phyloP scores from a whole-genome alignment of 768 basidiomycete genomes.

The Rubroboletus satanas region DNA sequence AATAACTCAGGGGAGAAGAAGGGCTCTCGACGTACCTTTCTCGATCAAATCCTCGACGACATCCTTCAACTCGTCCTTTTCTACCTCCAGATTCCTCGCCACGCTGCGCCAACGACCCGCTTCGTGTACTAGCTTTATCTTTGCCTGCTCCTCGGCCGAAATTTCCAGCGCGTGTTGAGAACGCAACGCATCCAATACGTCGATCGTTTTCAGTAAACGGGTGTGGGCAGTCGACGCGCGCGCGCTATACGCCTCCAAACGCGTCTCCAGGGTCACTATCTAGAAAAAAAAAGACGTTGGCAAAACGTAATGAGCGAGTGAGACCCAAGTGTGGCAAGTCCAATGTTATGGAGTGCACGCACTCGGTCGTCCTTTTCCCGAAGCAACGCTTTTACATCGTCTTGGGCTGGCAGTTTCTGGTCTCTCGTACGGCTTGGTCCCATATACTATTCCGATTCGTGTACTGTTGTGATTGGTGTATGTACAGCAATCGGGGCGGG shows the following conservation, averaged over 20 bases:
- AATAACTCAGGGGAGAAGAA: background rate
- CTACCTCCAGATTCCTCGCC: constrained; percentile 38
- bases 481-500: constrained; percentile 2
- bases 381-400: constrained; percentile 16
- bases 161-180: constrained; percentile 40
- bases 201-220: constrained; percentile 47
- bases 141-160: constrained; percentile 29
- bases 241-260: constrained; percentile 36
- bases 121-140: constrained; percentile 35
- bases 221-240: constrained; percentile 42
- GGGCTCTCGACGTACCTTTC: constrained; percentile 45
- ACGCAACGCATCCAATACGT: constrained; percentile 45
- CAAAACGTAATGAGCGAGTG: background rate
- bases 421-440: constrained; percentile 22
- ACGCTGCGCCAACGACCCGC: constrained; percentile 34
- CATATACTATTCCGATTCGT: constrained; percentile 16
- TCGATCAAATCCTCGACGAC: constrained; percentile 51
- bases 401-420: constrained; percentile 13
- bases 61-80: constrained; percentile 52
- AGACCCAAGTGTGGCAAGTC: background rate
- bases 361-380: constrained; percentile 30
- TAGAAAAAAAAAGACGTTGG: constrained; percentile 3
- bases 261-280: constrained; percentile 29
- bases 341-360: background rate
- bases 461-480: background rate